Evolutionary conservation across 495 filamentous ascomycete genomes (phyloP).

Genomic region (Letharia lupina): DNA sequence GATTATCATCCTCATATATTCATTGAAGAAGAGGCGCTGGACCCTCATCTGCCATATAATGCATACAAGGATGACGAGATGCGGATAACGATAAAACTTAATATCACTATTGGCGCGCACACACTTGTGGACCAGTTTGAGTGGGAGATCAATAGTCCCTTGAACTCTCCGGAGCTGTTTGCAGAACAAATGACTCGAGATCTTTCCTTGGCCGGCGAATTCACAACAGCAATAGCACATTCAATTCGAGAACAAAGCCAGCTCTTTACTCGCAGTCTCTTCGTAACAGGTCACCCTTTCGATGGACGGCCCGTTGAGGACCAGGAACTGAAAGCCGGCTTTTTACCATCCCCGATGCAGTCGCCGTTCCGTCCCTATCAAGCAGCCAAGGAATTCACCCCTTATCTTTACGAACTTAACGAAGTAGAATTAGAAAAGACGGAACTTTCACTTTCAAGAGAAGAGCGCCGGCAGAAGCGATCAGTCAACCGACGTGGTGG

Average conservation of each 20-base stretch:
- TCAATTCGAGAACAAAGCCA: constrained; percentile 93
- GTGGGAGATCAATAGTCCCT: constrained; percentile 94
- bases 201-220: constrained; percentile 88
- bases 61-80: constrained; percentile 99
- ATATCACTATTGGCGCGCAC: constrained; percentile 94
- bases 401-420: constrained; percentile 87
- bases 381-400: constrained; percentile 84
- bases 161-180: constrained; percentile 91
- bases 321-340: constrained; percentile 71
- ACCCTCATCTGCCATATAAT: constrained; percentile 80
- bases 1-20: constrained; percentile 88
- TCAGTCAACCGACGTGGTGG: constrained; percentile 91
- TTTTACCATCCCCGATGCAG: constrained; percentile 76
- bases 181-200: constrained; percentile 81
- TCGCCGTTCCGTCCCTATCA: constrained; percentile 81
- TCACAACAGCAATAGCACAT: constrained; percentile 94
- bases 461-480: constrained; percentile 88
- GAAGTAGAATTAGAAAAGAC: constrained; percentile 84
- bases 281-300: constrained; percentile 87
- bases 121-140: constrained; percentile 96
- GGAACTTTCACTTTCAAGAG: constrained; percentile 84
- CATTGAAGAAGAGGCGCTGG: constrained; percentile 82
- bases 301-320: constrained; percentile 92
- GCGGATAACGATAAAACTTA: constrained; percentile 88
- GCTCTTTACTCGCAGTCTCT: constrained; percentile 86